Conservation (phyloP, 768 basidiomycete genomes). For the Austroboletus festivus region DNA sequence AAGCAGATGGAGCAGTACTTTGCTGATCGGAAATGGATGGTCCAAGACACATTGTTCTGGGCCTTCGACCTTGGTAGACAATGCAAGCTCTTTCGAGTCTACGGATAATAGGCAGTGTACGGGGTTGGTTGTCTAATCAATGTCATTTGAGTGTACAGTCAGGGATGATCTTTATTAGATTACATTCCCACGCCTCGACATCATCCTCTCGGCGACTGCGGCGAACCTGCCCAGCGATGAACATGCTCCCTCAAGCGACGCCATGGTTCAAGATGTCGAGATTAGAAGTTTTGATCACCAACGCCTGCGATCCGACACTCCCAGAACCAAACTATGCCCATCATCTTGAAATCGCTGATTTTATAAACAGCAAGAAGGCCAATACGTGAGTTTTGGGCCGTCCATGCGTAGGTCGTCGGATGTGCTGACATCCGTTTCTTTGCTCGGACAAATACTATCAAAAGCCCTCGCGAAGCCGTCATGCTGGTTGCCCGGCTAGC, state of each 20-base stretch:
- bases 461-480: slow-evolving; percentile 79
- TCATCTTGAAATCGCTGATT: slow-evolving; percentile 91
- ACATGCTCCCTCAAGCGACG: slow-evolving; percentile 51
- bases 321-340: slow-evolving; percentile 89
- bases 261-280: slow-evolving; percentile 57
- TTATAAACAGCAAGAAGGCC: slow-evolving; percentile 92
- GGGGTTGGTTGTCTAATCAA: too few relatives aligned
- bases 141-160: too few relatives aligned
- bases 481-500: slow-evolving; percentile 80
- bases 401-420: background rate
- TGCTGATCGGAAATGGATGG: too few relatives aligned
- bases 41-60: too few relatives aligned
- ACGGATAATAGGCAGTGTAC: too few relatives aligned
- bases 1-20: too few relatives aligned
- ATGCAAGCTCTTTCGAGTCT: too few relatives aligned
- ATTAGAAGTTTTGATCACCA: slow-evolving; percentile 69
- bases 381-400: slow-evolving; percentile 89
- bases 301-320: slow-evolving; percentile 83
- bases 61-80: too few relatives aligned
- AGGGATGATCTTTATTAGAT: too few relatives aligned
- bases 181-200: background rate
- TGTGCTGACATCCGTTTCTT: background rate
- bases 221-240: background rate
- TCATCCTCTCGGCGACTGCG: background rate
- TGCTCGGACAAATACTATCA: slow-evolving; percentile 43